Evolutionary conservation across 768 basidiomycete genomes (phyloP).

Genomic region (Tephrocybe rancida): DNA sequence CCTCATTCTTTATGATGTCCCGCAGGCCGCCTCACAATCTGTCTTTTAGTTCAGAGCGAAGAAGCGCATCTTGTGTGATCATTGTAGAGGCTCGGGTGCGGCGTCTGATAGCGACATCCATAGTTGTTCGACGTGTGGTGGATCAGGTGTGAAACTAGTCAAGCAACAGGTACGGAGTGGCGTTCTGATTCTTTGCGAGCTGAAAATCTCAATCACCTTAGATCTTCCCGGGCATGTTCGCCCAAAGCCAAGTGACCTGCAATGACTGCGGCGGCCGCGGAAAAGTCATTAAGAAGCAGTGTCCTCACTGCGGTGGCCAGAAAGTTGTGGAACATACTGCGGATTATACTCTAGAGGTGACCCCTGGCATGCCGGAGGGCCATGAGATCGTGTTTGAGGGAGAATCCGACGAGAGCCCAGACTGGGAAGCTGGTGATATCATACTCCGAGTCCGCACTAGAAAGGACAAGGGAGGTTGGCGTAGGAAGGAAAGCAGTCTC

Average conservation of each 20-base stretch:
- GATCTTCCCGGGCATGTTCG: slow-evolving; percentile 97
- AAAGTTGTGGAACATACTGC: slow-evolving; percentile 84
- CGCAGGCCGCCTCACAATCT: slow-evolving; percentile 1
- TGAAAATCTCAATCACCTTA: slow-evolving; percentile 11
- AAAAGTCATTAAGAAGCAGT: slow-evolving; percentile 71
- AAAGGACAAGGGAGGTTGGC: slow-evolving; percentile 79
- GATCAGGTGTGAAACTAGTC: slow-evolving; percentile 81
- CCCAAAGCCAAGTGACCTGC: slow-evolving; percentile 83
- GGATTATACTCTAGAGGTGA: slow-evolving; percentile 83
- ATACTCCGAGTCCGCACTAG: slow-evolving; percentile 81
- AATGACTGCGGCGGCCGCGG: slow-evolving; percentile 87
- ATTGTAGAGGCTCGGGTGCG: slow-evolving; percentile 95
- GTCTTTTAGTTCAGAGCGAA: slow-evolving; percentile 81
- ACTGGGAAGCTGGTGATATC: slow-evolving; percentile 96
- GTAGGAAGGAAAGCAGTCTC: slow-evolving; percentile 86
- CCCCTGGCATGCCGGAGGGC: slow-evolving; percentile 89
- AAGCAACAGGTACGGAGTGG: slow-evolving; percentile 66
- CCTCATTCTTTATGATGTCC: slow-evolving; percentile 23
- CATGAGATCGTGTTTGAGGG: slow-evolving; percentile 93
- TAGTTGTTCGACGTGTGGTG: slow-evolving; percentile 82
- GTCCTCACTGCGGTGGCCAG: slow-evolving; percentile 79
- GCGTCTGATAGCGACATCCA: slow-evolving; percentile 88
- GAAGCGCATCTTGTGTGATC: slow-evolving; percentile 92
- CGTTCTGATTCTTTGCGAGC: background rate
- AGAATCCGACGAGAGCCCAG: slow-evolving; percentile 95